A percentile compares a stretch with the other conserved stretches of the same genome.
Evolutionary conservation across 2,329 filamentous ascomycete species (phyloP).

Genomic region (Drechslera avenae): DNA sequence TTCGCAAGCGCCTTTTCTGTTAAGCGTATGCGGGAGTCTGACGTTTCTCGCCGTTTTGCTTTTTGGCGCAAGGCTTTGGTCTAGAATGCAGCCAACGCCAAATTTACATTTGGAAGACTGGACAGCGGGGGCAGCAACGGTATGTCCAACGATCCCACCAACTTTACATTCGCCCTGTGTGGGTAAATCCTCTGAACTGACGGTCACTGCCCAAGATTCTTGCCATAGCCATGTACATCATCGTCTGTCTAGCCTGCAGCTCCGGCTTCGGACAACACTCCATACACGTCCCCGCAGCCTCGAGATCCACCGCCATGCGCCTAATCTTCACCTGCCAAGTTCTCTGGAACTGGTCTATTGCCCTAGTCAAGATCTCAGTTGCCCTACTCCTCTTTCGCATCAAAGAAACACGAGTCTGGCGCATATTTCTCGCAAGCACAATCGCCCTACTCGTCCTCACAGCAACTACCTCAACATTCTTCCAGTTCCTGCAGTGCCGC

Average conservation of each 20-base stretch:
- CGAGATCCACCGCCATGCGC: conserved; percentile 20
- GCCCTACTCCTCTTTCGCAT: conserved; percentile 31
- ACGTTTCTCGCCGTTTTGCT: conserved; percentile 23
- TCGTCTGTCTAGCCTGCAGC: conserved; percentile 23
- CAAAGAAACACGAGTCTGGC: conserved; percentile 26
- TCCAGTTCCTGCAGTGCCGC: conserved; percentile 35
- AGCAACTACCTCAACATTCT: conserved; percentile 24
- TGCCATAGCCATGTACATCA: conserved; percentile 23
- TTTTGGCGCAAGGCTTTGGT: conserved; percentile 29
- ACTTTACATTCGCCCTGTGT: too few relatives aligned
- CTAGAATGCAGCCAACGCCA: conserved; percentile 13
- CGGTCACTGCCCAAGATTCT: conserved; percentile 18
- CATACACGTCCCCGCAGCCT: conserved; percentile 23
- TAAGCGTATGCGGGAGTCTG: conserved; percentile 27
- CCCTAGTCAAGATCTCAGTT: conserved; percentile 32
- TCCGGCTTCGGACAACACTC: conserved; percentile 32
- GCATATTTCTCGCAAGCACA: conserved; percentile 23
- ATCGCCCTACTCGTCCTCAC: conserved; percentile 25
- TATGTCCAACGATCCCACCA: conserved; percentile 5
- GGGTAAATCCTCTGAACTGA: not conserved
- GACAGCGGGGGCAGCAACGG: conserved; percentile 25
- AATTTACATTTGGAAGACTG: conserved; percentile 29
- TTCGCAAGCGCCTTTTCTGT: conserved; percentile 28
- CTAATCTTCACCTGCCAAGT: conserved; percentile 35
- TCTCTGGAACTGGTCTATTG: conserved; percentile 37